Evolutionary conservation across 495 filamentous ascomycete genomes (phyloP).

Genomic region (Annulohypoxylon nitens): DNA sequence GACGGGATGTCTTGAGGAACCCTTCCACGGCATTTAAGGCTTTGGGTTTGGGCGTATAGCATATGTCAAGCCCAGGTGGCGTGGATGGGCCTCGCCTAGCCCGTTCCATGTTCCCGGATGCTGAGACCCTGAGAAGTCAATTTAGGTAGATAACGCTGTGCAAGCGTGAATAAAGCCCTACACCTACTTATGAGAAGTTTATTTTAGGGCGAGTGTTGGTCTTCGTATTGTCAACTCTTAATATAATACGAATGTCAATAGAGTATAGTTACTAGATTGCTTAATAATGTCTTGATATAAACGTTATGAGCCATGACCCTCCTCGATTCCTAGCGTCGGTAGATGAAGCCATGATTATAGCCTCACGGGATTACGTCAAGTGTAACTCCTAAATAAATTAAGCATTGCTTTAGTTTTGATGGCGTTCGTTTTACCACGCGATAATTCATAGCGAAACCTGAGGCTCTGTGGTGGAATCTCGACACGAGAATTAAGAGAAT

Average conservation of each 20-base stretch:
- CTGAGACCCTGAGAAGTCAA: neutral
- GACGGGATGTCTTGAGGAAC: neutral
- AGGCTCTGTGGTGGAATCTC: neutral
- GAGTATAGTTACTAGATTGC: neutral
- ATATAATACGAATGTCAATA: neutral
- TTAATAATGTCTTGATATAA: neutral
- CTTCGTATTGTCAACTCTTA: neutral
- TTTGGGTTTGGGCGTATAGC: neutral
- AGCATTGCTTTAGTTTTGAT: neutral
- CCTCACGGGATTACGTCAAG: neutral
- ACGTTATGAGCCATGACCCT: neutral
- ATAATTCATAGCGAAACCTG: neutral
- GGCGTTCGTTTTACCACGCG: neutral
- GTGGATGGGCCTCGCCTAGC: neutral
- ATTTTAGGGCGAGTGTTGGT: neutral
- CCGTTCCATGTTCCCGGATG: neutral
- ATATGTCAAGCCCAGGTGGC: constrained; percentile 2
- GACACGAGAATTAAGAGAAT: neutral
- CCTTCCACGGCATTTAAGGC: constrained; percentile 8
- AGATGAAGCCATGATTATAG: neutral
- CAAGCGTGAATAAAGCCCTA: neutral
- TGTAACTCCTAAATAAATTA: neutral
- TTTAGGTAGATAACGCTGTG: neutral
- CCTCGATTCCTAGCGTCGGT: neutral
- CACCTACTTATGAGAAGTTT: neutral